Evolutionary conservation across 1,284 basidiomycete species (phyloP).

Genomic region (Mrakiaceae sp.): DNA sequence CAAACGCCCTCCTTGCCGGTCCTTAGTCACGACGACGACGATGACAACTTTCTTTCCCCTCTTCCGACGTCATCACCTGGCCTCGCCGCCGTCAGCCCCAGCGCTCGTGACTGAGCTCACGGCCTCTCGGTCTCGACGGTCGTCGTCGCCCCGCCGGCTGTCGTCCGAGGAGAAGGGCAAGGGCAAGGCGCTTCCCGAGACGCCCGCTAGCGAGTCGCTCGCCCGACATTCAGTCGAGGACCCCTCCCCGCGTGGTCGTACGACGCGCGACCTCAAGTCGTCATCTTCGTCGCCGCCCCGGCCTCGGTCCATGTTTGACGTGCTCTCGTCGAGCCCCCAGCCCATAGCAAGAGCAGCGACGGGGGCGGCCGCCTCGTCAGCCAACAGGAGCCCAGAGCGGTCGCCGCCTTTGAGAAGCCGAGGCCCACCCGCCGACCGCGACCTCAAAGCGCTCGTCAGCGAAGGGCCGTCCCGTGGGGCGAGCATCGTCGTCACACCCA

Average conservation of each 20-base stretch:
- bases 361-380: too few species aligned
- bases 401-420: too few species aligned
- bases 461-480: constrained; percentile 2
- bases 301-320: too few species aligned
- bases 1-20: background rate
- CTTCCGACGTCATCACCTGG: background rate
- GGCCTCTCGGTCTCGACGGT: background rate
- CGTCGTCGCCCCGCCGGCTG: background rate
- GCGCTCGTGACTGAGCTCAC: background rate
- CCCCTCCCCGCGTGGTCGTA: too few species aligned
- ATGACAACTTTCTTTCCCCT: background rate
- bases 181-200: background rate
- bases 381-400: too few species aligned
- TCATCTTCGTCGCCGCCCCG: too few species aligned
- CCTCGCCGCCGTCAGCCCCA: background rate
- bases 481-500: constrained; percentile 8
- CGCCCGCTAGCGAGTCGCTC: too few species aligned
- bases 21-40: background rate
- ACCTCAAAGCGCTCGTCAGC: constrained; percentile 1
- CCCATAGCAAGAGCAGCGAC: too few species aligned
- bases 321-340: too few species aligned
- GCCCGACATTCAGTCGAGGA: too few species aligned
- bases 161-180: constrained; percentile 7
- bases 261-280: too few species aligned
- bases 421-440: background rate